Evolutionary conservation across 139 green algal genomes (phyloP), one percentile per base, ranked within the genome.

Genomic region (Gonium pectorale): DNA sequence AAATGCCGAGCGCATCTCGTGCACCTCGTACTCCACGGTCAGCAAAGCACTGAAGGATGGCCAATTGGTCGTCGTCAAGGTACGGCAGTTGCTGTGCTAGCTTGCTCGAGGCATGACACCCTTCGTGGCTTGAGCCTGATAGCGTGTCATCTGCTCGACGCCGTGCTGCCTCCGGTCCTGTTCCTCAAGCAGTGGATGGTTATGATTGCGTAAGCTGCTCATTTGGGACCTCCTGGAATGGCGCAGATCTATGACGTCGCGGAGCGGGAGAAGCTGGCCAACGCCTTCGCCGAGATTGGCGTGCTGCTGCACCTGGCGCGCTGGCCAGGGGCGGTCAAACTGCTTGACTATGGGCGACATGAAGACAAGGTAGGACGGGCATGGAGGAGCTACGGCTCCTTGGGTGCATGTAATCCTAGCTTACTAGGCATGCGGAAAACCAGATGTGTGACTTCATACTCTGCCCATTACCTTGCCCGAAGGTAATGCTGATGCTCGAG

Each of bases 401-500:
- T n/a, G n/a, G n/a, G n/a, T n/a, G n/a, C n/a, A n/a, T n/a, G n/a
- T n/a, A n/a, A n/a, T n/a, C n/a, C n/a, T n/a, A n/a, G n/a, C n/a
- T n/a, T n/a, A n/a, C n/a, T n/a, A n/a, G n/a, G n/a, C n/a, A n/a
- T n/a, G n/a, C n/a, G n/a, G n/a, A n/a, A n/a, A n/a, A n/a, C n/a
- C n/a, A n/a, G n/a, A n/a, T n/a, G n/a, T n/a, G n/a, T n/a, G n/a
- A n/a, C n/a, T n/a, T n/a, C n/a, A n/a, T n/a, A n/a, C n/a, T n/a
- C n/a, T n/a, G n/a, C n/a, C 19, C 56, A 29, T 33, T 43, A 8
- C 63, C 7, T 70, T 41, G 31, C 26, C 19, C 41, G 46, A 62
- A 88, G 83, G 83, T 88, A 49, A 81, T 83, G 72, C 63, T 88
- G 24, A 81, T 88, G 72, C 83, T 88, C 35, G 71, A 88, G 63